Conservation (phyloP, 345 rosid species). For the Arabidopsis thaliana region TAIR10.1 NC_003071.7:9340501-9341000, state of each 20-base stretch:
- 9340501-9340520: neutral
- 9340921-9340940: no score
- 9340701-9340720: slow-evolving; percentile 16
- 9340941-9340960: no score
- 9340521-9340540: neutral
- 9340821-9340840: no score
- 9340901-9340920: no score
- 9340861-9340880: no score
- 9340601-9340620: neutral
- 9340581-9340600: slow-evolving; percentile 7
- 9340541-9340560: neutral
- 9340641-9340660: slow-evolving; percentile 23
- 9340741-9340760: neutral
- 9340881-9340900: no score
- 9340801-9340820: no score
- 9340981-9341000: no score
- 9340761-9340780: no score
- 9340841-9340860: no score
- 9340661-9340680: slow-evolving; percentile 15
- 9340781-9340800: no score
- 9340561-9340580: slow-evolving; percentile 20
- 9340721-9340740: slow-evolving; percentile 8
- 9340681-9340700: neutral
- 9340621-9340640: neutral
- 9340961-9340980: no score